A percentile compares a stretch with the other conserved stretches of the same genome.
These are phyloP conservation scores for Aspergillus flavus DNA, from an alignment of 2,329 filamentous ascomycete species.

Conservation along the genomic window DNA sequence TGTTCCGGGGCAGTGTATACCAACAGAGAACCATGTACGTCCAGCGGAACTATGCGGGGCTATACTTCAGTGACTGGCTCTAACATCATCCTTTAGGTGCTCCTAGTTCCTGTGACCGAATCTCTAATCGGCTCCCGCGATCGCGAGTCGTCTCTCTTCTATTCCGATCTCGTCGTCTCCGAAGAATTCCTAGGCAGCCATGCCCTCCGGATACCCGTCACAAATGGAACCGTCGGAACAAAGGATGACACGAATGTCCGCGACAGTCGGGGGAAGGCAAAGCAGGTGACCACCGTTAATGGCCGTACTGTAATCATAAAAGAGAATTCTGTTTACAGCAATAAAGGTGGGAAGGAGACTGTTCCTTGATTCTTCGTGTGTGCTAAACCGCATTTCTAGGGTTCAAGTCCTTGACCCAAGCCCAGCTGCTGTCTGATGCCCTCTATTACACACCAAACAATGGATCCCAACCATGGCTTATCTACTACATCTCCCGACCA, in stretches of 20 bases:
- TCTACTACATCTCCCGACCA: constrained; percentile 93
- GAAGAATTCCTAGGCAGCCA: constrained; percentile 97
- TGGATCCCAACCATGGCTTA: constrained; percentile 89
- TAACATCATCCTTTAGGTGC: constrained; percentile 56
- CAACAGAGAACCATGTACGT: constrained; percentile 79
- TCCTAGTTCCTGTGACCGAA: constrained; percentile 92
- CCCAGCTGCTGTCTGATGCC: constrained; percentile 78
- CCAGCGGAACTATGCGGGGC: constrained; percentile 6
- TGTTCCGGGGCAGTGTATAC: constrained; percentile 86
- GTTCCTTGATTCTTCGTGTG: constrained; percentile 8
- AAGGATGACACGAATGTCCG: constrained; percentile 69
- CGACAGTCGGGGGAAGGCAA: constrained; percentile 88
- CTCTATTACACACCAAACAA: constrained; percentile 88
- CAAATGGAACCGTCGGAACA: constrained; percentile 48
- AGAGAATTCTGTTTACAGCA: constrained; percentile 89
- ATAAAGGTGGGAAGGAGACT: constrained; percentile 70
- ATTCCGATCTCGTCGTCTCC: constrained; percentile 78
- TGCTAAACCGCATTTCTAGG: constrained; percentile 54
- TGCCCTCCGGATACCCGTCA: constrained; percentile 79
- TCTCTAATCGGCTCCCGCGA: constrained; percentile 86
- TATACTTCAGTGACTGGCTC: constrained; percentile 7
- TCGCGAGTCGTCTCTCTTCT: constrained; percentile 75
- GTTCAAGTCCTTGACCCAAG: constrained; percentile 89
- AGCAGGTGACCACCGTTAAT: constrained; percentile 90
- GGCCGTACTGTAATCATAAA: constrained; percentile 92